Evolutionary conservation across 208 protist species (phyloP), one percentile per base, ranked within the genome.

Genomic region (Trypanosoma mega): DNA sequence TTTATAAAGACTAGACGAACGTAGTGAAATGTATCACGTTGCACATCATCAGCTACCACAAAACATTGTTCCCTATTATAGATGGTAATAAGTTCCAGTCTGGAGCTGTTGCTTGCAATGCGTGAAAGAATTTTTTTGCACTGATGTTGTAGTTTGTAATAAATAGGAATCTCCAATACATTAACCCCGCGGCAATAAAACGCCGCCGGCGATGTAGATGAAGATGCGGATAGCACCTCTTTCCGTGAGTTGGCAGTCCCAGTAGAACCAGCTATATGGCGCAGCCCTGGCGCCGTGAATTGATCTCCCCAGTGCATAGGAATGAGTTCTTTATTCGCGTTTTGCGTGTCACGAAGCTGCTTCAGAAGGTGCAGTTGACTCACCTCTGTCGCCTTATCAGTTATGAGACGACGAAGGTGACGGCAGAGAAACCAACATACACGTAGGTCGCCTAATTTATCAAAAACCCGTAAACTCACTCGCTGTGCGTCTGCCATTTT

Each of bases 111-210:
- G 36, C 67, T 76, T 9, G 76, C 62, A 46, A 96, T 90, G 47
- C 82, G 75, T 8, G 72, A 70, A 29, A 93, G 74, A 30, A 93
- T 77, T 49, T 84, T 90, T 51, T 80, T 78, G 65, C 85, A 90
- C 55, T 96, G 83, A 59, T 96, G 83, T 71, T 96, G 89, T 46
- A 96, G 63, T 62, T 93, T 96, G 75, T 91, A 92, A 74, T 96
- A 93, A 26, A 96, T 77, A 0, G 89, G 89, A 45, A 96, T 85
- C 51, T 84, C 74, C 12, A 91, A 65, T 30, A 89, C 76, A 27
- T 78, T 86, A 30, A 46, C 60, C 11, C 89, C 89, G 1, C 58
- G 72, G 31, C 89, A 64, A 48, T 87, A 80, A 57, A 92, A 92
- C 2, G 50, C 33, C 12, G 47, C 47, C 12, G 70, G 36, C 27